phyloP scores from a whole-genome alignment of 345 rosid species.

The Brassica carinata region DNA sequence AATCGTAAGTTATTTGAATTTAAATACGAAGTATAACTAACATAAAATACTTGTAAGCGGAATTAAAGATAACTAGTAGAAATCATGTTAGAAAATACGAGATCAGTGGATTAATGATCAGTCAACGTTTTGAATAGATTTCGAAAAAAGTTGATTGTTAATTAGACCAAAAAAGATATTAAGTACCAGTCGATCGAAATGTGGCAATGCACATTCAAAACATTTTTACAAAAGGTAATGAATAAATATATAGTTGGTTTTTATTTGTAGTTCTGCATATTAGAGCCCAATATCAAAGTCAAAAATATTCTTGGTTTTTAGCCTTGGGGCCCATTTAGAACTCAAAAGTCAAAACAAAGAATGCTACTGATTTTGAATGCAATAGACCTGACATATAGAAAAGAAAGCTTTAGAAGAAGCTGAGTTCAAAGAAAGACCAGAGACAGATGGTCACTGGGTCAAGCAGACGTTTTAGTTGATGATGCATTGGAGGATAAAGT shows the following conservation, averaged over 20 bases:
- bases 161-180: not conserved
- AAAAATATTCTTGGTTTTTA: no score
- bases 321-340: constrained; percentile 49
- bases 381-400: constrained; percentile 10
- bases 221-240: not conserved
- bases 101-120: not conserved
- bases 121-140: not conserved
- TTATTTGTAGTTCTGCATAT: no score
- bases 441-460: not conserved
- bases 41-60: not conserved
- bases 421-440: constrained; percentile 28
- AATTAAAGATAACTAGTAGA: not conserved
- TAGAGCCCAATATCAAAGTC: no score
- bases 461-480: constrained; percentile 14
- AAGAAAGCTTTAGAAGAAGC: constrained; percentile 29
- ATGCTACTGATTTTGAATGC: not conserved
- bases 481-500: not conserved
- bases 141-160: not conserved
- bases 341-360: constrained; percentile 29
- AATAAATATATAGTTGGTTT: not conserved
- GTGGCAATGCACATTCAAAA: not conserved
- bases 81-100: not conserved
- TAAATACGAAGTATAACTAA: not conserved
- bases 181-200: not conserved
- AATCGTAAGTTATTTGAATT: not conserved